Evolutionary conservation across 345 rosid genomes (phyloP).

Genomic region (Camelina sativa): DNA sequence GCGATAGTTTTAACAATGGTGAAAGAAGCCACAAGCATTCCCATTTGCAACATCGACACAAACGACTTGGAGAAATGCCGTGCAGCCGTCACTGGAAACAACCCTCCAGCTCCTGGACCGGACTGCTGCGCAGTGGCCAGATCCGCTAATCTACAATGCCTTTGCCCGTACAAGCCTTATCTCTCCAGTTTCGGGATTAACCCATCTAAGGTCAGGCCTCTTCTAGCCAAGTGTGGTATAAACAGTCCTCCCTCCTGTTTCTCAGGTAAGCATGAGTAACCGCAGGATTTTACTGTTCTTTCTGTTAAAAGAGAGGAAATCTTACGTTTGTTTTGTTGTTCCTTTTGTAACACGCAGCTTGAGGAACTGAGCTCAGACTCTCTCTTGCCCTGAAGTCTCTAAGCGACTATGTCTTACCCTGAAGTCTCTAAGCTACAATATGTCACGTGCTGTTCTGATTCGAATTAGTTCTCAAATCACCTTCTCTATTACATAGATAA

Average conservation of each 20-base stretch:
- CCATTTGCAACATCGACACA: slow-evolving; percentile 48
- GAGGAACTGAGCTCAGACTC: slow-evolving; percentile 23
- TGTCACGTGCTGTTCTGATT: slow-evolving; percentile 14
- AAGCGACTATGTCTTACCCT: slow-evolving; percentile 1
- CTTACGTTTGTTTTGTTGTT: slow-evolving; percentile 18
- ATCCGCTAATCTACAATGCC: slow-evolving; percentile 49
- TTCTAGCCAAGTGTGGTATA: slow-evolving; percentile 49
- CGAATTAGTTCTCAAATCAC: neutral
- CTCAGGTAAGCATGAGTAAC: slow-evolving; percentile 17
- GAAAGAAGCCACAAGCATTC: slow-evolving; percentile 22
- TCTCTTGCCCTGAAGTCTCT: slow-evolving; percentile 2
- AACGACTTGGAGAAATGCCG: slow-evolving; percentile 47
- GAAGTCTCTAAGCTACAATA: slow-evolving; percentile 5
- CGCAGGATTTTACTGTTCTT: neutral
- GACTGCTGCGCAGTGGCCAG: slow-evolving; percentile 48
- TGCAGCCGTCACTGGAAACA: slow-evolving; percentile 50
- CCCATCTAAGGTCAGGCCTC: slow-evolving; percentile 48
- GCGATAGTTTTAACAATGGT: slow-evolving; percentile 33
- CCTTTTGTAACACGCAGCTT: slow-evolving; percentile 19
- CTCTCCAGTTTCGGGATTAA: slow-evolving; percentile 49
- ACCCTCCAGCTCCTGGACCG: slow-evolving; percentile 49
- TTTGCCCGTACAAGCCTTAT: slow-evolving; percentile 50
- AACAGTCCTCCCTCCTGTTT: slow-evolving; percentile 38
- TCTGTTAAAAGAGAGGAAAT: neutral
- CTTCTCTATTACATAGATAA: neutral